These are phyloP conservation scores for Penicillium brasilianum DNA, from an alignment of 2,329 filamentous ascomycete species.

Conservation along the genomic window DNA sequence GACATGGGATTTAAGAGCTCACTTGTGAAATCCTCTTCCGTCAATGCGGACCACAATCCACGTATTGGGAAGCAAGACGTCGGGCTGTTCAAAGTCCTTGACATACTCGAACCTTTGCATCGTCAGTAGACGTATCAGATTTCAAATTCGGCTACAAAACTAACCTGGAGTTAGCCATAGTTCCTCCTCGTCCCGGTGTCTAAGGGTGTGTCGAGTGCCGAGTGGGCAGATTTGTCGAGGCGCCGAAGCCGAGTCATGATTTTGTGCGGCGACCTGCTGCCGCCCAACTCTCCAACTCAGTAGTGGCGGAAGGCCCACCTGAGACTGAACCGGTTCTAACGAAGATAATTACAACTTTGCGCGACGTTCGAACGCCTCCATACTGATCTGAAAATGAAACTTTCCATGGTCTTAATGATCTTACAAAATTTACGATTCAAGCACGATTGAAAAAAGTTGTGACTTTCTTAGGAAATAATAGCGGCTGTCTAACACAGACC, in stretches of 20 bases:
- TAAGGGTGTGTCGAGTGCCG: constrained; percentile 10
- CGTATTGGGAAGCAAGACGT: constrained; percentile 82
- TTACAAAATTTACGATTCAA: neutral
- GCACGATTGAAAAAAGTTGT: neutral
- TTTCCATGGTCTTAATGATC: neutral
- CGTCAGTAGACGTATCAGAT: constrained; percentile 6
- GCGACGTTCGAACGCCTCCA: neutral
- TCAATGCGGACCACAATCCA: constrained; percentile 96
- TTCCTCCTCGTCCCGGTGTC: neutral
- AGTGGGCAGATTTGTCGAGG: constrained; percentile 12
- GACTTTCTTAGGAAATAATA: constrained; percentile 5
- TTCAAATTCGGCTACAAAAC: neutral
- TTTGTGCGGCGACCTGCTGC: constrained; percentile 29
- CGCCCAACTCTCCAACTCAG: constrained; percentile 18
- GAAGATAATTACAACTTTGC: neutral
- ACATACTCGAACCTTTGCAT: constrained; percentile 85
- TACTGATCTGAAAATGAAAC: neutral
- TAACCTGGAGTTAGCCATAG: constrained; percentile 49
- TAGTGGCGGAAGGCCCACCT: constrained; percentile 10
- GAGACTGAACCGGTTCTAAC: neutral
- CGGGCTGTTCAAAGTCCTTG: constrained; percentile 81
- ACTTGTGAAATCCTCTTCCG: constrained; percentile 95
- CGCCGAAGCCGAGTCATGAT: constrained; percentile 19
- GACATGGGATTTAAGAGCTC: constrained; percentile 32
- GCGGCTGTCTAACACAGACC: constrained; percentile 13